Conservation (phyloP, 441 rosid genomes). For the Viola pubescens region DNA sequence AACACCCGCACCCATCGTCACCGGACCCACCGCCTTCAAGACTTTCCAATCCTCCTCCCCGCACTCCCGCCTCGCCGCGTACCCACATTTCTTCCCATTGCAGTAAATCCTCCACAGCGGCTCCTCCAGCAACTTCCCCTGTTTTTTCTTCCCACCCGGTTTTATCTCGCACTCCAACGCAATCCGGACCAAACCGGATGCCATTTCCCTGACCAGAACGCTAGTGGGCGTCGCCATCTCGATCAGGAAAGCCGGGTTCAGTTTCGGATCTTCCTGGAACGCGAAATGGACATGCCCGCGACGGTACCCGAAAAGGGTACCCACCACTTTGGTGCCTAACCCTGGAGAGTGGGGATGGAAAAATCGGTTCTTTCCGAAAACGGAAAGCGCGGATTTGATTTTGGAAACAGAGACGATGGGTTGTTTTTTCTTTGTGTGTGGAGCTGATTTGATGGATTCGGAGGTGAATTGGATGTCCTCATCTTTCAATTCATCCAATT, state of each 20-base stretch:
- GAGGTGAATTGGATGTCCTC: constrained; percentile 9
- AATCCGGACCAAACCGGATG: constrained; percentile 84
- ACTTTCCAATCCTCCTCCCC: constrained; percentile 62
- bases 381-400: constrained; percentile 56
- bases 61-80: constrained; percentile 61
- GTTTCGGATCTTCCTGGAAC: constrained; percentile 61
- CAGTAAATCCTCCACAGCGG: constrained; percentile 86
- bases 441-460: constrained; percentile 12
- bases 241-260: constrained; percentile 62
- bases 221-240: constrained; percentile 84
- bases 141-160: constrained; percentile 22
- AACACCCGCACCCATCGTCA: constrained; percentile 96
- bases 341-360: constrained; percentile 25
- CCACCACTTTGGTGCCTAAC: constrained; percentile 53
- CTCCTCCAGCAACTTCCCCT: constrained; percentile 64
- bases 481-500: constrained; percentile 20
- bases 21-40: constrained; percentile 69
- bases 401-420: constrained; percentile 45
- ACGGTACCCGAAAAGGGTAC: constrained; percentile 80
- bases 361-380: constrained; percentile 38
- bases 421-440: constrained; percentile 38
- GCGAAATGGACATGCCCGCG: constrained; percentile 90
- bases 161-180: constrained; percentile 77
- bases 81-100: constrained; percentile 84
- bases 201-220: constrained; percentile 76